phyloP scores from a whole-genome alignment of 2,329 filamentous ascomycete genomes.

The Fusarium sp. region DNA sequence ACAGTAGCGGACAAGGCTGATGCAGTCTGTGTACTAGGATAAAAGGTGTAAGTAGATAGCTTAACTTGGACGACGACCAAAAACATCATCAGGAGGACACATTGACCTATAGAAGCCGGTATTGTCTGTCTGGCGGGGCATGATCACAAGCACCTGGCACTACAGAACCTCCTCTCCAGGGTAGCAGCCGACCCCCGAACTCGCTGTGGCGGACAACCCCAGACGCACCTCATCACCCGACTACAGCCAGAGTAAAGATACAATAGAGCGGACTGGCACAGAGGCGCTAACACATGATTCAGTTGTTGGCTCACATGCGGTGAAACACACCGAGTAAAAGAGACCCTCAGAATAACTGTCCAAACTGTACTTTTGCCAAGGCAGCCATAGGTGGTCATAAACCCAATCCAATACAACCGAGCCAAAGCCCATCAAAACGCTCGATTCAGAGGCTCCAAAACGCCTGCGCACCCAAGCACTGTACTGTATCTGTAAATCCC shows the following conservation, averaged over 20 bases:
- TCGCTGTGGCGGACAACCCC: not conserved
- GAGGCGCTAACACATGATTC: conserved; percentile 19
- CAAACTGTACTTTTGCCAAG: conserved; percentile 1
- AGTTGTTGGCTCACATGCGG: conserved; percentile 24
- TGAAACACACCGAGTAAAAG: conserved; percentile 1
- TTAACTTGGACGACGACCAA: not conserved
- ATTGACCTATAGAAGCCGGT: no score
- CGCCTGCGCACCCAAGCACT: conserved; percentile 25
- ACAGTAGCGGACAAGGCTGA: no score
- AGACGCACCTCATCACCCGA: conserved; percentile 11
- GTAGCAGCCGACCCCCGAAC: not conserved
- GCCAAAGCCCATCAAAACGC: conserved; percentile 12
- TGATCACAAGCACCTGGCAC: conserved; percentile 8
- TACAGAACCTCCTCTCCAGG: conserved; percentile 11
- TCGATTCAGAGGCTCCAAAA: conserved; percentile 13
- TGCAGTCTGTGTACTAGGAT: no score
- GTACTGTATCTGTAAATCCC: conserved; percentile 2
- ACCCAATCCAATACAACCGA: not conserved
- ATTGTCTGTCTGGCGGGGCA: conserved; percentile 6
- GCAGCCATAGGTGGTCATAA: not conserved
- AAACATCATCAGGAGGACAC: not conserved
- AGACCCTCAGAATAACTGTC: no score
- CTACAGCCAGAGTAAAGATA: not conserved
- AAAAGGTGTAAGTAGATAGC: no score
- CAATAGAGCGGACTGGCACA: not conserved